phyloP scores from a whole-genome alignment of 2,329 filamentous ascomycete genomes.

The Fusarium incarnatum region DNA sequence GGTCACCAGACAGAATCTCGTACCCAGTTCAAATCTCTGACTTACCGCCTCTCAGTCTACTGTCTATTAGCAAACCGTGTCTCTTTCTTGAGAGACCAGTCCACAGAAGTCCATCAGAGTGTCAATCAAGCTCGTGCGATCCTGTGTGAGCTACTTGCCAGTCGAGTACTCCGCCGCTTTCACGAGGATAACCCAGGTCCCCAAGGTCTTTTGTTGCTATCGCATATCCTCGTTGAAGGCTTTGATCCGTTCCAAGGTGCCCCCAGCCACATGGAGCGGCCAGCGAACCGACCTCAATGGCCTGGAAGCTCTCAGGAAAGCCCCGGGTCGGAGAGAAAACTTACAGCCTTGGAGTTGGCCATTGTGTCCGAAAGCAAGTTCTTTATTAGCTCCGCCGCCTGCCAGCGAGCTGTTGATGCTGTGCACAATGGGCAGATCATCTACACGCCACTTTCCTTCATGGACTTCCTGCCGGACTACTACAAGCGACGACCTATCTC shows the following conservation, averaged over 20 bases:
- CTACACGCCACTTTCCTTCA: conserved; percentile 76
- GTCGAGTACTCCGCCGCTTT: conserved; percentile 73
- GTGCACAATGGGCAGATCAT: conserved; percentile 76
- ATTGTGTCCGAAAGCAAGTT: conserved; percentile 78
- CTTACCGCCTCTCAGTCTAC: conserved; percentile 63
- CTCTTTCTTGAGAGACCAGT: conserved; percentile 76
- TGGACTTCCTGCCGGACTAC: conserved; percentile 79
- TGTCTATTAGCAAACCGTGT: conserved; percentile 77
- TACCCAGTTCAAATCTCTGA: not conserved
- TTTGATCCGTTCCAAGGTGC: conserved; percentile 80
- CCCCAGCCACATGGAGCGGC: conserved; percentile 66
- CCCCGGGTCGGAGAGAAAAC: conserved; percentile 61
- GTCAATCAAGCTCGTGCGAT: conserved; percentile 75
- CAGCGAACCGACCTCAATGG: conserved; percentile 57
- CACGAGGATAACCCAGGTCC: conserved; percentile 74
- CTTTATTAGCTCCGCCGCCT: conserved; percentile 73
- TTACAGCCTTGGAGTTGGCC: conserved; percentile 77
- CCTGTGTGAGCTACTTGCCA: conserved; percentile 76
- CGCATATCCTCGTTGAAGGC: conserved; percentile 76
- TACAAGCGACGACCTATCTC: conserved; percentile 78
- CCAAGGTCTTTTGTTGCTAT: conserved; percentile 71
- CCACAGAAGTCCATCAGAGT: conserved; percentile 73
- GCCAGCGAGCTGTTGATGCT: conserved; percentile 76
- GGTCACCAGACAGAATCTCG: conserved; percentile 25
- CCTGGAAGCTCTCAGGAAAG: conserved; percentile 51